Base-by-base conservation (phyloP, 2,329 filamentous ascomycete species). In the Ascochyta clinopodiicola region DNA sequence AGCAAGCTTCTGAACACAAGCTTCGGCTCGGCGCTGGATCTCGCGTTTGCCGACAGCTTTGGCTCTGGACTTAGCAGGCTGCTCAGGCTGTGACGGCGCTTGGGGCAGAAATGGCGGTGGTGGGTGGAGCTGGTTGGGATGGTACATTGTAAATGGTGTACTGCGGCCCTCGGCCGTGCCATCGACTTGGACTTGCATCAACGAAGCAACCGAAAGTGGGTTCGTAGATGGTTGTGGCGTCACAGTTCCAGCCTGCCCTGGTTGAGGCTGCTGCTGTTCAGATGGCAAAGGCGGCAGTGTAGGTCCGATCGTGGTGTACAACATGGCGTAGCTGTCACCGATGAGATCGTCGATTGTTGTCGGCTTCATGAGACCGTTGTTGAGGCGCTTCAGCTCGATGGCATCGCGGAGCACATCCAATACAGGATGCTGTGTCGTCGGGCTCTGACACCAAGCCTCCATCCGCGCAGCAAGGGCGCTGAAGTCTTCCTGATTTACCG, bases 341-440 rank as follows among this genome's bases (percentile, higher is more conserved):
- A 97, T 90, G n/a, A 98, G 83, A 69, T 99, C 95, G 67, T 99
- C 95, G 39, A 98, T 94, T 9, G 88, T 82, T 0, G 87, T 85
- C 0, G 89, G 85, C 75, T 96, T 97, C 84, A 96, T 95, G 7
- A 96, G 82, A 42, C 88, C 89, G 36, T 88, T 88, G 70, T 99
- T 99, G 39, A 97, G 84, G 72, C 87, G 88, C 69, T 90, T 90
- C 31, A 91, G 77, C 63, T 91, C 88, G 24, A 88, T 80, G 1
- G 85, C 83, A 60, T 91, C 88, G 37, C 85, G 81, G 10, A 91
- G 79, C 6, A 88, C 78, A 51, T 89, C 87, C 2, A 90, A 75
- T 3, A 82, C 79, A 0, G 80, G 75, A 49, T 80, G 72, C 19
- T 76, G 73, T 0, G 80, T 79, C 2, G 78, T 70, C 3, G 80